Evolutionary conservation across 495 filamentous ascomycete genomes (phyloP).

Genomic region (Penicillium egyptiacum): DNA sequence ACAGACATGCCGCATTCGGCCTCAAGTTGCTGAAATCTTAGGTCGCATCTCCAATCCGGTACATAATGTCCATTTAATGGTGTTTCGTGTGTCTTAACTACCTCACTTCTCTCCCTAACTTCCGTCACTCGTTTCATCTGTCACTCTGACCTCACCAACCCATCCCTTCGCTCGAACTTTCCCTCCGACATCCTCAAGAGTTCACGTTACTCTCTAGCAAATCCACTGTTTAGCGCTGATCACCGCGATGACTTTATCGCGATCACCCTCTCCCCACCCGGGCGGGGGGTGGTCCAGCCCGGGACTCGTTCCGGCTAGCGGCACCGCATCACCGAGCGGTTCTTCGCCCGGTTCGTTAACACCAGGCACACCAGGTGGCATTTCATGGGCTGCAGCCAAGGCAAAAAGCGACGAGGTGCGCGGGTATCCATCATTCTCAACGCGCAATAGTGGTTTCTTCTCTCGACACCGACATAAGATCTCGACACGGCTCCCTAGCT

Average conservation of each 20-base stretch:
- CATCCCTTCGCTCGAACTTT: conserved; percentile 5
- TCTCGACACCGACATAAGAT: conserved; percentile 72
- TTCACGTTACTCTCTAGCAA: not conserved
- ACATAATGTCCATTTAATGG: not conserved
- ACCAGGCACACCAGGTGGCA: conserved; percentile 44
- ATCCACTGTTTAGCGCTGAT: conserved; percentile 1
- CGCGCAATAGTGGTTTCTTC: conserved; percentile 78
- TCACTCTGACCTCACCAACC: conserved; percentile 24
- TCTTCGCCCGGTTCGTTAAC: conserved; percentile 38
- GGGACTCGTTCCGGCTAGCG: conserved; percentile 69
- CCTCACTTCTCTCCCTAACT: conserved; percentile 5
- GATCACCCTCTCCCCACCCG: conserved; percentile 77
- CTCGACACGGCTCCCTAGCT: conserved; percentile 72
- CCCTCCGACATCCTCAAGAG: not conserved
- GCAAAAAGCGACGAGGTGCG: conserved; percentile 74
- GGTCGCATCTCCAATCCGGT: not conserved
- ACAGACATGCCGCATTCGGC: conserved; percentile 3
- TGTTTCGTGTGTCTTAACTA: not conserved
- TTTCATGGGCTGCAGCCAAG: conserved; percentile 79
- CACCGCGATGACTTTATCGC: conserved; percentile 72
- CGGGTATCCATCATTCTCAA: conserved; percentile 78
- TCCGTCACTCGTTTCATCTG: not conserved
- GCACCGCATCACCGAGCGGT: conserved; percentile 63
- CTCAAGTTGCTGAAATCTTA: not conserved
- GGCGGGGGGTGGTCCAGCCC: conserved; percentile 88